phyloP scores from a whole-genome alignment of 768 basidiomycete genomes.

The Lactifluus piperatus region DNA sequence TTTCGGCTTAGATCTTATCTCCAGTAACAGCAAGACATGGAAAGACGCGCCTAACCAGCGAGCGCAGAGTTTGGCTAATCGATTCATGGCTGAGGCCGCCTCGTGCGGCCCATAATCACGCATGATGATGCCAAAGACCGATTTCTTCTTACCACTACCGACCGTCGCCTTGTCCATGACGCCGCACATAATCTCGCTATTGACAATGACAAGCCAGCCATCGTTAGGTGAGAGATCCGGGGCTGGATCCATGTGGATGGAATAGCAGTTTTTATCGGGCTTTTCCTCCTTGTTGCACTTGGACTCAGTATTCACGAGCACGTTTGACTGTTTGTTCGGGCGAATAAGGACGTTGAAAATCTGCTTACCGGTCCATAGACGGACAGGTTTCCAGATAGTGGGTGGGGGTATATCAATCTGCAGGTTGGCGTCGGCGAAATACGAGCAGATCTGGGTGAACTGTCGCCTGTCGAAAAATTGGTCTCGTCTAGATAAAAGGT shows the following conservation, averaged over 20 bases:
- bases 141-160: constrained; percentile 98
- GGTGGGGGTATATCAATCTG: constrained; percentile 96
- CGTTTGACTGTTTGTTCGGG: constrained; percentile 74
- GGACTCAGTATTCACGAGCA: constrained; percentile 90
- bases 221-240: constrained; percentile 93
- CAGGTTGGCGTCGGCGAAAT: constrained; percentile 82
- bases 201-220: constrained; percentile 93
- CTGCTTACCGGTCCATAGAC: constrained; percentile 98
- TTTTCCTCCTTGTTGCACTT: constrained; percentile 90
- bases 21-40: constrained; percentile 1
- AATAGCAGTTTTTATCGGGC: constrained; percentile 53
- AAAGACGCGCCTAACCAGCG: constrained; percentile 69
- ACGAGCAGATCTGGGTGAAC: constrained; percentile 95
- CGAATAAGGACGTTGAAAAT: constrained; percentile 97
- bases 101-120: constrained; percentile 94
- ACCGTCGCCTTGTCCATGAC: constrained; percentile 98
- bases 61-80: constrained; percentile 90
- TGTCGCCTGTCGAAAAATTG: constrained; percentile 88
- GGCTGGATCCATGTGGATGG: constrained; percentile 49
- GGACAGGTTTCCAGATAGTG: constrained; percentile 83
- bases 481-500: constrained; percentile 87
- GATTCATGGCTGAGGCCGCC: constrained; percentile 92
- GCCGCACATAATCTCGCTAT: constrained; percentile 98
- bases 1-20: constrained; percentile 13
- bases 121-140: constrained; percentile 95